These are phyloP conservation scores for Leucosporidium scottii DNA, from an alignment of 768 basidiomycete genomes.

Conservation along the genomic window DNA sequence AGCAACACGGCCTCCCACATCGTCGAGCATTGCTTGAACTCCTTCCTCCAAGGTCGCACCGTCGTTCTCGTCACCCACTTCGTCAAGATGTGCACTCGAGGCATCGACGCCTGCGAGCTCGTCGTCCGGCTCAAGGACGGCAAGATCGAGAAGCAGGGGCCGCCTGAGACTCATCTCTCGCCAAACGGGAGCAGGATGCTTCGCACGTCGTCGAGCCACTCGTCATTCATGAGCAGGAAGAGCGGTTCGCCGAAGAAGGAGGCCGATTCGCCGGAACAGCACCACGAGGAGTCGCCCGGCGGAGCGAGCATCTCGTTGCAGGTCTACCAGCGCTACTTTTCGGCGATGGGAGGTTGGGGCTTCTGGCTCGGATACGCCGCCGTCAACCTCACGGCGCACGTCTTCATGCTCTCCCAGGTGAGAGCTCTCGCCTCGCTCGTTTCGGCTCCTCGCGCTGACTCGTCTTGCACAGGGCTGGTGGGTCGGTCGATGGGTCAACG, in stretches of 20 bases:
- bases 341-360: conserved; percentile 16
- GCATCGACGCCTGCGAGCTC: conserved; percentile 9
- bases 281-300: conserved; percentile 14
- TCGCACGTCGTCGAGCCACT: too few relatives aligned
- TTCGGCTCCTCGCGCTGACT: background rate
- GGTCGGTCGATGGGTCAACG: conserved; percentile 27
- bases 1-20: conserved; percentile 82
- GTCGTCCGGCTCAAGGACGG: conserved; percentile 12
- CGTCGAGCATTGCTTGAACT: conserved; percentile 70
- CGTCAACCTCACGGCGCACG: conserved; percentile 27
- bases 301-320: conserved; percentile 9
- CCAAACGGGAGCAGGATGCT: background rate
- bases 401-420: conserved; percentile 31
- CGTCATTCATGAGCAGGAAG: too few relatives aligned
- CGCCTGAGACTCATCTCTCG: background rate
- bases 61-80: conserved; percentile 84
- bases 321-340: conserved; percentile 17
- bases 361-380: conserved; percentile 20
- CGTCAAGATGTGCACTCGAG: conserved; percentile 67
- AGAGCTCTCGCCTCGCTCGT: background rate
- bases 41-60: conserved; percentile 60
- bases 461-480: conserved; percentile 19
- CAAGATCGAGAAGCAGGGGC: conserved; percentile 21
- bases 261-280: background rate
- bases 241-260: too few relatives aligned